Conservation (phyloP, 768 basidiomycete genomes). For the Chlorophyllum brunneum region DNA sequence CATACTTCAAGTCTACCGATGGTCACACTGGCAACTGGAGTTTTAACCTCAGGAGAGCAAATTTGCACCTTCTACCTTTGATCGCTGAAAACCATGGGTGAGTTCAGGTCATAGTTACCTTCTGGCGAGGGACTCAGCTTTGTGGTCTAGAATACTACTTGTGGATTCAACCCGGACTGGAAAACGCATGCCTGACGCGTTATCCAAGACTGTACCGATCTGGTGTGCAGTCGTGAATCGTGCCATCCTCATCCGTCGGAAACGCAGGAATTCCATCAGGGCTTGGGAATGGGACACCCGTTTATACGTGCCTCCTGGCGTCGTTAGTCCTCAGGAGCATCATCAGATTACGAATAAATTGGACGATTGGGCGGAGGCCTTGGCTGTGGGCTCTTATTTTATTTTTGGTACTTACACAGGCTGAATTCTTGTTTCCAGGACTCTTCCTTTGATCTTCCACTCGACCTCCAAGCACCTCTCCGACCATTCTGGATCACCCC, state of each 20-base stretch:
- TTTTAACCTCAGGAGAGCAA: constrained; percentile 81
- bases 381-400: constrained; percentile 48
- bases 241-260: constrained; percentile 38
- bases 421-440: constrained; percentile 33
- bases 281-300: constrained; percentile 45
- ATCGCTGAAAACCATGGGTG: constrained; percentile 59
- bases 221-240: constrained; percentile 92
- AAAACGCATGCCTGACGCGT: constrained; percentile 90
- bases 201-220: constrained; percentile 90
- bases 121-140: constrained; percentile 1
- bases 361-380: constrained; percentile 62
- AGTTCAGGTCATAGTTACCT: constrained; percentile 17
- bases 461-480: constrained; percentile 54
- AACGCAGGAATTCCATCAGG: constrained; percentile 16
- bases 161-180: constrained; percentile 93
- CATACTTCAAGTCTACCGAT: constrained; percentile 92
- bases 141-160: constrained; percentile 61
- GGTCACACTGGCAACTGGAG: constrained; percentile 84
- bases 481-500: constrained; percentile 90
- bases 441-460: constrained; percentile 69
- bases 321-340: constrained; percentile 74
- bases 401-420: neutral
- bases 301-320: constrained; percentile 68
- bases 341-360: constrained; percentile 66
- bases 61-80: constrained; percentile 70